Percentiles rank a stretch among this genome's conserved stretches.
Evolutionary conservation across 208 protist species (phyloP).

Genomic region (Acanthamoeba lenticulata): DNA sequence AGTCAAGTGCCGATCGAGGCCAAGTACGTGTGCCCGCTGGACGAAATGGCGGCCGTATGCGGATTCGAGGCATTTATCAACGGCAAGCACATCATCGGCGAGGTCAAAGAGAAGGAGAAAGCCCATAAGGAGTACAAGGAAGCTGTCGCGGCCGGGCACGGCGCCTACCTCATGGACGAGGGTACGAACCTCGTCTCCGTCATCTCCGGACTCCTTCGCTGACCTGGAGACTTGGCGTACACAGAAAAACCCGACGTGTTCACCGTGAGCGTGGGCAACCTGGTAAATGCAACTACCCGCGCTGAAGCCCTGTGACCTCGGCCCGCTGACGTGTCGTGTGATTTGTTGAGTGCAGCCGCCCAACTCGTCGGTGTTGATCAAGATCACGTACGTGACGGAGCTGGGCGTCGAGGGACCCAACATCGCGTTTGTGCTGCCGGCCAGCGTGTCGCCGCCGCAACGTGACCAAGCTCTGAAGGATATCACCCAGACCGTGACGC

Average conservation of each 20-base stretch:
- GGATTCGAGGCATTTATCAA: constrained; percentile 84
- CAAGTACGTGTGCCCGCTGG: constrained; percentile 83
- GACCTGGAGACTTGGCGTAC: no score
- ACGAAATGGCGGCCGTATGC: constrained; percentile 85
- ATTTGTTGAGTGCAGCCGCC: constrained; percentile 21
- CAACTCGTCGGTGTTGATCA: constrained; percentile 70
- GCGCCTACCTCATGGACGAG: constrained; percentile 82
- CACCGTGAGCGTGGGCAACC: constrained; percentile 77
- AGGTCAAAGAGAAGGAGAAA: constrained; percentile 84
- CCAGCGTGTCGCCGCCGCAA: constrained; percentile 57
- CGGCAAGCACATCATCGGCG: constrained; percentile 81
- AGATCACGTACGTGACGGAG: constrained; percentile 75
- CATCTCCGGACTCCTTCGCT: no score
- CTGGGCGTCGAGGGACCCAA: constrained; percentile 69
- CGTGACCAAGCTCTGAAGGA: background rate
- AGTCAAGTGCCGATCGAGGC: constrained; percentile 64
- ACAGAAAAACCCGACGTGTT: constrained; percentile 80
- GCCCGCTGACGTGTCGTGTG: background rate
- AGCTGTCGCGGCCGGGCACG: constrained; percentile 76
- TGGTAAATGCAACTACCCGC: background rate
- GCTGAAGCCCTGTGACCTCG: background rate
- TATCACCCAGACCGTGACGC: background rate
- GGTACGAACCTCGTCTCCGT: no score
- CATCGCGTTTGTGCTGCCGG: constrained; percentile 77
- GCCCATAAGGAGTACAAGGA: constrained; percentile 79